Base-by-base conservation (phyloP, 352 stramenopile species). In the Phytophthora quininea region DNA sequence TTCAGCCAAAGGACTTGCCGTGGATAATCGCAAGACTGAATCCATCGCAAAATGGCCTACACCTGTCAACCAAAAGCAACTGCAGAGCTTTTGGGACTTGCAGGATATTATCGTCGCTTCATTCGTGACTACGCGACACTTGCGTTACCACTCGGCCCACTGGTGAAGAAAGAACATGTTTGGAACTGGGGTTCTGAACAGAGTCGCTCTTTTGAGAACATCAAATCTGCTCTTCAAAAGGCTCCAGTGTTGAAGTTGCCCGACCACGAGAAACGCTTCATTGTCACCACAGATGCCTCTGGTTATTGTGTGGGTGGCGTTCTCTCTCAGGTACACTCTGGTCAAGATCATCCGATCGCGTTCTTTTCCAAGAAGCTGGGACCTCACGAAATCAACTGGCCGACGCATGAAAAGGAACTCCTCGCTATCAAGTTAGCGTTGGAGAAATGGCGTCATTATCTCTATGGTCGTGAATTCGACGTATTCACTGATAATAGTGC, bases 231-330 rank as follows among this genome's bases (percentile, higher is more conserved):
- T 27, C 50, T 79, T 15, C 62, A 81, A 63, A 7, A 69, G 27
- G 53, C 63, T 3, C 62, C 68, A 3, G 62, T 75, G 4, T 49
- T 82, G 3, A 48, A 64, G 14, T 59, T 75, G 5, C 64, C 69
- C 4, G 64, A 74, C 30, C 62, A 70, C 33, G 53, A 51, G 3
- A 27, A 46, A 29, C 49, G 0, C 10, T 84, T 80, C 15, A 55
- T 80, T 15, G 58, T 80, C 0, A 80, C 63, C 2, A 80, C 0
- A n/a, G 76, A 85, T 30, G 66, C 70, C 1, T 77, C 59, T 48
- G 11, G 58, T 62, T 49, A 48, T 24, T 62, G 42, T 51, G 54
- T 62, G 27, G 53, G 60, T 53, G 54, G 37, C 8, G 58, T 57
- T 1, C 48, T 54, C 6, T 64, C 29, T 3, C 40, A 64, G 43